These are phyloP conservation scores for Coemansia sp. DNA, from an alignment of 192 early-diverging fungal genomes.

Conservation along the genomic window DNA sequence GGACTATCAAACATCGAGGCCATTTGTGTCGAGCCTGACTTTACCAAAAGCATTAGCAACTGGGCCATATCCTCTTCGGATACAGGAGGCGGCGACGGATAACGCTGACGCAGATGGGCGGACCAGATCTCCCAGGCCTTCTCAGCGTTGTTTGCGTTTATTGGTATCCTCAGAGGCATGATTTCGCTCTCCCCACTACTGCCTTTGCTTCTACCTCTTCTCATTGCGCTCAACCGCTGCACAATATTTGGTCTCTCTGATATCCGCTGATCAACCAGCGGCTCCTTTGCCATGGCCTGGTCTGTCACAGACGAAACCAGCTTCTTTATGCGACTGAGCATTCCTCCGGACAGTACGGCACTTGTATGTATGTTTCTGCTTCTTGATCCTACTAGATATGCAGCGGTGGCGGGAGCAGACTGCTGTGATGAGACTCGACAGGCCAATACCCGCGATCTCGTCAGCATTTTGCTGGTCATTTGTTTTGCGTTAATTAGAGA, in stretches of 20 bases:
- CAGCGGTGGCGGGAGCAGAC: neutral
- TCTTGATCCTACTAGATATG: neutral
- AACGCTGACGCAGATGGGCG: constrained; percentile 10
- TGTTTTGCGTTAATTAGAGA: neutral
- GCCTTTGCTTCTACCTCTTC: constrained; percentile 14
- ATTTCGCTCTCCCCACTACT: constrained; percentile 19
- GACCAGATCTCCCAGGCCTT: constrained; percentile 52
- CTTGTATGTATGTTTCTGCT: neutral
- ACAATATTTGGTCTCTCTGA: neutral
- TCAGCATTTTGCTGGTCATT: neutral
- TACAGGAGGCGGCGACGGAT: neutral
- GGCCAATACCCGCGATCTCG: neutral
- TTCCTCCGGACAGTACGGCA: neutral
- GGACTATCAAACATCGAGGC: neutral
- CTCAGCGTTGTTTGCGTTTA: constrained; percentile 40
- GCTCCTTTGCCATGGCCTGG: constrained; percentile 4
- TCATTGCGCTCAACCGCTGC: constrained; percentile 10
- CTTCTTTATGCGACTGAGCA: neutral
- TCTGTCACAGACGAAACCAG: neutral
- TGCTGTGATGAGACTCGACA: neutral
- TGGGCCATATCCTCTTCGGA: constrained; percentile 10
- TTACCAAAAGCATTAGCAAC: constrained; percentile 23
- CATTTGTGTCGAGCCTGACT: neutral
- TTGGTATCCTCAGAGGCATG: constrained; percentile 37
- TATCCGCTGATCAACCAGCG: neutral